Evolutionary conservation across 2,329 filamentous ascomycete species (phyloP).

Genomic region (Hirsutella rhossiliensis): DNA sequence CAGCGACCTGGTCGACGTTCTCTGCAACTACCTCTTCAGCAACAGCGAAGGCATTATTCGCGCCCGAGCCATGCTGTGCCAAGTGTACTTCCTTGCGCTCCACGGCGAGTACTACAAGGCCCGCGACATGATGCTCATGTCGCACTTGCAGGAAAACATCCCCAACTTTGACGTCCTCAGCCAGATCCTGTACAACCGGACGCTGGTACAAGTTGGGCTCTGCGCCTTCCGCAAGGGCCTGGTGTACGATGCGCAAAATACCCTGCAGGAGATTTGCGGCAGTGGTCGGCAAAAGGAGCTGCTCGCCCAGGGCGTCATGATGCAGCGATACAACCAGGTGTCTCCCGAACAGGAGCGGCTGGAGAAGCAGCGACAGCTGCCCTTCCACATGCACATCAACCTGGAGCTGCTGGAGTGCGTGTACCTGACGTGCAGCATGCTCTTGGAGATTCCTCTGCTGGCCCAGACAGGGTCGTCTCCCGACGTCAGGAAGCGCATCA

Average conservation of each 20-base stretch:
- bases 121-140: constrained; percentile 99
- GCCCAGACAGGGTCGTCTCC: constrained; percentile 94
- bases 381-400: constrained; percentile 99
- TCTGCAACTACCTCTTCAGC: constrained; percentile 91
- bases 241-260: constrained; percentile 95
- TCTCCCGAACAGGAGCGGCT: constrained; percentile 95
- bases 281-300: constrained; percentile 97
- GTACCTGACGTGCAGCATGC: constrained; percentile 98
- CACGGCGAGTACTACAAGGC: constrained; percentile 98
- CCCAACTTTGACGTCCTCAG: constrained; percentile 92
- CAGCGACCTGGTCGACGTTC: constrained; percentile 63
- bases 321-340: constrained; percentile 92
- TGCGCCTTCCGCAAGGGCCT: constrained; percentile 96
- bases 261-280: constrained; percentile 94
- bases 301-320: constrained; percentile 93
- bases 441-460: constrained; percentile 92
- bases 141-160: constrained; percentile 95
- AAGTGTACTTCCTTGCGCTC: constrained; percentile 95
- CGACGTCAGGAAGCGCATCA: constrained; percentile 92
- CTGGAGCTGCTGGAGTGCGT: constrained; percentile 95
- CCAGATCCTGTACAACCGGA: constrained; percentile 97
- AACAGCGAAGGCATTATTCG: constrained; percentile 93
- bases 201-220: constrained; percentile 91
- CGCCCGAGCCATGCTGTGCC: constrained; percentile 92
- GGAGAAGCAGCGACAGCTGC: constrained; percentile 92